Base-by-base conservation (phyloP, 2,329 filamentous ascomycete species). In the Onygenales sp. region DNA sequence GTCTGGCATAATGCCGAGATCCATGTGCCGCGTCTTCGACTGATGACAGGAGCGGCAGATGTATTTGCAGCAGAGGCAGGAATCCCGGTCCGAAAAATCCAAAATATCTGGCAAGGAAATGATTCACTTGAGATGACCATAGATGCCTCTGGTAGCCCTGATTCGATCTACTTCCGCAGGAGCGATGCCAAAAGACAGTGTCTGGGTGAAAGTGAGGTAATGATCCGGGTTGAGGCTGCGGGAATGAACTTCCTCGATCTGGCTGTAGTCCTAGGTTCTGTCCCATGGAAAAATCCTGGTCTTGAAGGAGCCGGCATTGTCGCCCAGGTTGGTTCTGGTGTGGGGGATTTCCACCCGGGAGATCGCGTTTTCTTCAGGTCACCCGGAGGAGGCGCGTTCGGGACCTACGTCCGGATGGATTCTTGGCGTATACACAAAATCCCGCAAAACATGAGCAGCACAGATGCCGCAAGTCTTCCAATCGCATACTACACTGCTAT, bases 161-260 rank as follows among this genome's bases (percentile, higher is more conserved):
- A 40, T 14, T 40, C 11, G 3, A 40, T 40, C 37, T 40, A 40
- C 37, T 40, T 40, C 37, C 37, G 37, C 14, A 40, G 14, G 14
- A 40, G 11, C 1, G 37, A 40, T 40, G 37, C 37, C 37, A 11
- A 11, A 14, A 4, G 4, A 14, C 11, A 39, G 17, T 42, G 40
- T 21, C 47, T 59, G 31, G 45, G 43, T 14, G 42, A 49, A 13
- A 47, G 57, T 37, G 54, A 62, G 11, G 45, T 62, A 34, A 51
- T 60, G 39, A 56, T 62, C n/a, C n/a, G 57, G 37, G 56, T 59
- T 27, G 53, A 58, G 36, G 59, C 58, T 6, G 52, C 50, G 2
- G 60, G 56, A n/a, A 37, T 62, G 21, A 62, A 60, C 55, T 61
- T 59, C 51, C 45, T 32, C n/a, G 37, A 40, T 14, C 55, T 54